Conservation (phyloP, 148 eudicot genomes). For the Chenopodium album region DNA sequence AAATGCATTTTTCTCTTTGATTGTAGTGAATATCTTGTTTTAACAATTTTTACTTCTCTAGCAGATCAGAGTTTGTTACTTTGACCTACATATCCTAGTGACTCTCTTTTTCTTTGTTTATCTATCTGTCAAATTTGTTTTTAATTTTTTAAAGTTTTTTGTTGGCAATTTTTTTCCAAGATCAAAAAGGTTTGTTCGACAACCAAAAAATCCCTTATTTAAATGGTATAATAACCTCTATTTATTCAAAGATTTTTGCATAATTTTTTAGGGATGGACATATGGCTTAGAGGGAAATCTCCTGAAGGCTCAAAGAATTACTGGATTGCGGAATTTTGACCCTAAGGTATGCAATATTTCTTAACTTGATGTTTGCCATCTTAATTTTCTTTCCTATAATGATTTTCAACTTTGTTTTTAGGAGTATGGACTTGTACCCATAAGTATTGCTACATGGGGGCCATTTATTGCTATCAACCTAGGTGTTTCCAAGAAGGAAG, state of each 20-base stretch:
- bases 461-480: slow-evolving; percentile 75
- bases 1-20: background rate
- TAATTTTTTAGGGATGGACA: slow-evolving; percentile 68
- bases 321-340: slow-evolving; percentile 65
- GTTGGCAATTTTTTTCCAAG: background rate
- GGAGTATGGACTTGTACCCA: slow-evolving; percentile 82
- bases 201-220: background rate
- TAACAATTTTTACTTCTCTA: background rate
- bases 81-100: background rate
- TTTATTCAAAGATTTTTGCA: background rate
- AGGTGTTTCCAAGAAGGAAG: slow-evolving; percentile 32
- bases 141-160: too few species aligned
- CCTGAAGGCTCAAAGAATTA: slow-evolving; percentile 65
- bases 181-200: background rate
- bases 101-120: background rate
- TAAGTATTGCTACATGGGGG: slow-evolving; percentile 75
- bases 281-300: slow-evolving; percentile 75
- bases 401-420: slow-evolving; percentile 30
- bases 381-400: slow-evolving; percentile 1
- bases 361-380: slow-evolving; percentile 6
- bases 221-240: background rate
- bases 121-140: background rate
- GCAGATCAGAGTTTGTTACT: background rate
- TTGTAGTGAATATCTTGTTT: background rate
- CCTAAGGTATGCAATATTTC: slow-evolving; percentile 47